A percentile compares a stretch with the other conserved stretches of the same genome.
Evolutionary conservation across 495 filamentous ascomycete genomes (phyloP).

Genomic region (Penicillium chermesinum): DNA sequence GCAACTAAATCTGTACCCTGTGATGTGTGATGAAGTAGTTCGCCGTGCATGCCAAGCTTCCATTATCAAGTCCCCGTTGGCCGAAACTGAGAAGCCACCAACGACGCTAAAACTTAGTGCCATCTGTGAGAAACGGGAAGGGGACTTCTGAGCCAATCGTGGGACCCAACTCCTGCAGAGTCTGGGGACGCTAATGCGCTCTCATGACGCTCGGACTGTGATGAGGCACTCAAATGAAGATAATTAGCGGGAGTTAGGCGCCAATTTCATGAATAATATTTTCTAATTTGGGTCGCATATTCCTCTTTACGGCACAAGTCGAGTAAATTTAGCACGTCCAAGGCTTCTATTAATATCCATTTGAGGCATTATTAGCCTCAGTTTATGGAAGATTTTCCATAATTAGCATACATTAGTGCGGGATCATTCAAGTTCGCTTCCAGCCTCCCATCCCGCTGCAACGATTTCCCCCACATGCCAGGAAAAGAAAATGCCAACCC

Average conservation of each 20-base stretch:
- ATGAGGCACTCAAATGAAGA: not conserved
- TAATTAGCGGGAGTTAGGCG: not conserved
- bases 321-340: not conserved
- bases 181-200: conserved; percentile 4
- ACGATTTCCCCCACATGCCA: not conserved
- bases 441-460: too few species aligned
- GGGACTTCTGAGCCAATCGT: conserved; percentile 9
- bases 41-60: conserved; percentile 15
- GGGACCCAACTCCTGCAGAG: conserved; percentile 5
- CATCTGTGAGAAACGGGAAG: not conserved
- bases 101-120: not conserved
- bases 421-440: not conserved
- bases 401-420: conserved; percentile 6
- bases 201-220: conserved; percentile 5
- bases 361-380: conserved; percentile 2
- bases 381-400: not conserved
- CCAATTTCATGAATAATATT: not conserved
- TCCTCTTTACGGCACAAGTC: too few species aligned
- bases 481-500: not conserved
- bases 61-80: conserved; percentile 3
- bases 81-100: not conserved
- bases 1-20: not conserved
- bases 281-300: not conserved
- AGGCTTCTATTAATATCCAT: conserved; percentile 3
- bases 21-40: conserved; percentile 8